Base-by-base conservation (phyloP, 2,329 filamentous ascomycete genomes). In the Pseudopithomyces chartarum region DNA sequence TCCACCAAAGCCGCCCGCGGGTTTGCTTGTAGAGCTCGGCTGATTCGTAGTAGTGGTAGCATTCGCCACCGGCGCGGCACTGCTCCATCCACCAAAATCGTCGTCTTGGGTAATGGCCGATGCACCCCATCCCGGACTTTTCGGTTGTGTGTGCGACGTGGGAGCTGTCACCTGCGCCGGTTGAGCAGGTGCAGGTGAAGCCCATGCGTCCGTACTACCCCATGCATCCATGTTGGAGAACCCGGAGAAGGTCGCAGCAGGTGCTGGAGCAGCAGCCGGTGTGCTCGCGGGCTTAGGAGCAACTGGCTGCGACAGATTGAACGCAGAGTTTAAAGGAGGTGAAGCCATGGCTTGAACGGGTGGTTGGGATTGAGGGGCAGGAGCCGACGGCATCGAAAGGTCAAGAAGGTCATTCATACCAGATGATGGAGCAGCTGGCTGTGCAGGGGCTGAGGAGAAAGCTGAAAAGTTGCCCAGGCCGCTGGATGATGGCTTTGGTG, bases 81-180 rank as follows among this genome's bases (percentile, higher is more conserved):
- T 96, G 46, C 91, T 87, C 94, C 94, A 98, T 12, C 94, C 93
- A 19, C 94, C 94, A 79, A 97, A 98, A 71, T 98, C 94, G 76
- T 98, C 94, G 67, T 98, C 94, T 0, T 91, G 90, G 34, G 90
- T 84, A 2, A 97, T 90, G 17, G 75, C 73, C 1, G 71, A 73
- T 52, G 73, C 89, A 22, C 89, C 88, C 63, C 83, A 83, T 1
- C 85, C 82, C 29, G 85, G 75, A 48, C 56, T 80, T 74, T 71
- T 81, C 61, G 63, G 79, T 66, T 63, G 78, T 58, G 66, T 79
- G 71, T 78, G 79, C 1, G 74, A 66, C 8, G 75, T 46, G 15
- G 71, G 65, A 5, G 76, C 66, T 8, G 75, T 67, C 13, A 77
- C 60, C 32, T 71, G 65, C 12, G 73, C 64, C 3, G 80, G 75